Conservation (phyloP, 2,329 filamentous ascomycete genomes). For the Exophiala mesophila region DNA sequence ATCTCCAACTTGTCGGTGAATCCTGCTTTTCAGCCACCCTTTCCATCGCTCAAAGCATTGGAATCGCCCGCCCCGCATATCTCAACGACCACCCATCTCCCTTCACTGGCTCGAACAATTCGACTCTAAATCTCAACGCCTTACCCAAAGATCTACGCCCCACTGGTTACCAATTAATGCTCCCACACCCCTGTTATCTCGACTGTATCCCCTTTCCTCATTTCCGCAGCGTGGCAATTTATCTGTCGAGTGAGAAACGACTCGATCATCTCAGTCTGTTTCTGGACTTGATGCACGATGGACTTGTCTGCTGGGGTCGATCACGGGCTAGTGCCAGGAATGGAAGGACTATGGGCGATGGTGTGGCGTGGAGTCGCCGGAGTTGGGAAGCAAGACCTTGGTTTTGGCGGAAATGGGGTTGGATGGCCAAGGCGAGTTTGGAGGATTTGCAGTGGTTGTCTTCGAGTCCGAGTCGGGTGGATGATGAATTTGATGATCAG, state of each 20-base stretch:
- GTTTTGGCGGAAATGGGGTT: constrained; percentile 42
- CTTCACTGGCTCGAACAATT: constrained; percentile 9
- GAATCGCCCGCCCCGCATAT: constrained; percentile 13
- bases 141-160: constrained; percentile 16
- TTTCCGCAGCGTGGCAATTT: constrained; percentile 19
- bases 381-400: constrained; percentile 44
- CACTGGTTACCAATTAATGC: constrained; percentile 14
- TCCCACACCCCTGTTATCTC: constrained; percentile 18
- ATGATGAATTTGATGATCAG: constrained; percentile 22
- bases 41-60: constrained; percentile 16
- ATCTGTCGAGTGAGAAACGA: constrained; percentile 13
- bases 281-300: constrained; percentile 34
- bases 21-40: constrained; percentile 20
- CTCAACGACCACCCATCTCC: constrained; percentile 23
- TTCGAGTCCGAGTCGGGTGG: constrained; percentile 25
- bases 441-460: constrained; percentile 32
- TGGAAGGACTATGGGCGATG: constrained; percentile 30
- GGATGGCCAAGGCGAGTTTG: constrained; percentile 34
- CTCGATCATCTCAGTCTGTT: constrained; percentile 37
- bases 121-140: constrained; percentile 10
- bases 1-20: constrained; percentile 18
- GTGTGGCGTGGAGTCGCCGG: constrained; percentile 42
- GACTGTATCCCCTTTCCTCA: constrained; percentile 22
- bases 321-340: constrained; percentile 15
- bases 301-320: constrained; percentile 37